Percentiles rank a stretch among this genome's conserved stretches.
phyloP scores from a whole-genome alignment of 2,329 filamentous ascomycete species.

The Penicillium oxalicum region DNA sequence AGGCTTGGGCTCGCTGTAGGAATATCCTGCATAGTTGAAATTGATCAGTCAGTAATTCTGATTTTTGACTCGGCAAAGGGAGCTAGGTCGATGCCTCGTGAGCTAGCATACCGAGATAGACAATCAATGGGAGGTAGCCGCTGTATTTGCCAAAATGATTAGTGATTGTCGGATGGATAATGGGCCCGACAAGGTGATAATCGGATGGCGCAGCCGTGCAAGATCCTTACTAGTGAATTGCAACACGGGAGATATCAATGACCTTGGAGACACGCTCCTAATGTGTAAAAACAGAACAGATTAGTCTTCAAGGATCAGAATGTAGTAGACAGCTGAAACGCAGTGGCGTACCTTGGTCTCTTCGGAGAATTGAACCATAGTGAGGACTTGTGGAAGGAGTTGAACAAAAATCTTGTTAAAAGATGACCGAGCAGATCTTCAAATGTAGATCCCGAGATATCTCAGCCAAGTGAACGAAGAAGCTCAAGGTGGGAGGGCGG shows the following conservation, averaged over 20 bases:
- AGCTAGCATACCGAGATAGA: constrained; percentile 74
- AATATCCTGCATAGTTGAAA: constrained; percentile 61
- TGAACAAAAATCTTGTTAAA: background rate
- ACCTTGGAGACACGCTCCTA: constrained; percentile 97
- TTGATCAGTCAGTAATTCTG: constrained; percentile 11
- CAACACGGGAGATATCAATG: constrained; percentile 88
- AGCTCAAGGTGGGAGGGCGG: background rate
- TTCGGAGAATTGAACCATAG: constrained; percentile 70
- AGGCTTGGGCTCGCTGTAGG: constrained; percentile 85
- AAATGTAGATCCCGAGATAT: background rate
- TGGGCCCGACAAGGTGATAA: background rate
- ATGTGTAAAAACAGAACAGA: background rate
- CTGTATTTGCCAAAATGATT: constrained; percentile 41
- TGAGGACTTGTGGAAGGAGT: constrained; percentile 11
- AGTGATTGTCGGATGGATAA: constrained; percentile 9
- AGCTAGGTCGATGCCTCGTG: background rate
- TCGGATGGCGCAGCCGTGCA: background rate
- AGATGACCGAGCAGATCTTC: background rate
- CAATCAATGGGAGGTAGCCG: constrained; percentile 91
- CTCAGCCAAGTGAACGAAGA: background rate
- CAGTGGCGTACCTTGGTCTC: constrained; percentile 73
- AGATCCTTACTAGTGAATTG: constrained; percentile 83
- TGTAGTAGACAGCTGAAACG: background rate
- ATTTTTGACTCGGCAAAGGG: background rate
- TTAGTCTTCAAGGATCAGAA: constrained; percentile 3